These are phyloP conservation scores for Acanthamoeba royreba DNA, from an alignment of 208 protist genomes.

Conservation along the genomic window DNA sequence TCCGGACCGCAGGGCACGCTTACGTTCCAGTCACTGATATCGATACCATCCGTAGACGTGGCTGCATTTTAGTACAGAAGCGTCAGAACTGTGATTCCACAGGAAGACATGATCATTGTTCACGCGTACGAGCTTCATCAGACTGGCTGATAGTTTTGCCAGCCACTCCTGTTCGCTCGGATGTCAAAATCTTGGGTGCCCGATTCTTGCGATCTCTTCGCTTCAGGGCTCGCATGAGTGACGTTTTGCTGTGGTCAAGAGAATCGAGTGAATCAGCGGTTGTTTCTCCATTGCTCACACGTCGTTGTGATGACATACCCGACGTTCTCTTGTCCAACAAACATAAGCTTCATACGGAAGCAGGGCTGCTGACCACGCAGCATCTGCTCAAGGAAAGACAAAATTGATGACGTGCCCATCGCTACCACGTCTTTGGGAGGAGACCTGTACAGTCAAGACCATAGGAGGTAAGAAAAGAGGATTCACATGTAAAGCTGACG, in stretches of 20 bases:
- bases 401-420: background rate
- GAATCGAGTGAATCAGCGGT: too few species aligned
- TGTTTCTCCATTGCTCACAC: too few species aligned
- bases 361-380: background rate
- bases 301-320: too few species aligned
- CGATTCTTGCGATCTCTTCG: background rate
- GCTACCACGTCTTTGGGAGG: background rate
- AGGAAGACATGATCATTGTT: background rate
- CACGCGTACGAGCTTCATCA: background rate
- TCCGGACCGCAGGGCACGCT: background rate
- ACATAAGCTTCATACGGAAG: slow-evolving; percentile 37
- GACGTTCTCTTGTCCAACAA: slow-evolving; percentile 30
- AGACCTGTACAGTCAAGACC: background rate
- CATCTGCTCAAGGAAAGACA: slow-evolving; percentile 21
- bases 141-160: background rate
- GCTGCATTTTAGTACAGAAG: too few species aligned
- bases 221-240: background rate
- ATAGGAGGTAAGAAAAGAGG: background rate
- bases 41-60: slow-evolving; percentile 20
- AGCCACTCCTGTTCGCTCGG: too few species aligned
- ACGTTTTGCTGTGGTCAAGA: background rate
- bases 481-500: background rate
- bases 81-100: too few species aligned
- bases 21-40: slow-evolving; percentile 2
- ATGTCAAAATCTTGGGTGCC: too few species aligned